Evolutionary conservation across 2,329 filamentous ascomycete genomes (phyloP).

Genomic region (Talaromyces marneffei): DNA sequence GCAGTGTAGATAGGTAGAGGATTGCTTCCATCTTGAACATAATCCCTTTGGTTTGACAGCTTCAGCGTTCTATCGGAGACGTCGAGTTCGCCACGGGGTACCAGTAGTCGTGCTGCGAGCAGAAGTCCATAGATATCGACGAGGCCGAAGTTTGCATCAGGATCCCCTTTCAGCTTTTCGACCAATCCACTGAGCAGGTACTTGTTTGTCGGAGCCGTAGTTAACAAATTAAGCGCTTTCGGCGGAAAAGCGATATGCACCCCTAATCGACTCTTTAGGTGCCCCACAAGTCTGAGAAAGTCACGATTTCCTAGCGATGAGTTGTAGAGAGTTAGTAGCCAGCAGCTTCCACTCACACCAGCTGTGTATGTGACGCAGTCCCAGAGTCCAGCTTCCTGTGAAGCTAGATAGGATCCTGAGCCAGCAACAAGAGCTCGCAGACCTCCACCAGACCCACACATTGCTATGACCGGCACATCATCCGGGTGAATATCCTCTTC

Average conservation of each 20-base stretch:
- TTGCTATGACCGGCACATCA: constrained; percentile 86
- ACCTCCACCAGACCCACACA: constrained; percentile 91
- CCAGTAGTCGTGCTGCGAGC: constrained; percentile 74
- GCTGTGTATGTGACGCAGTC: constrained; percentile 94
- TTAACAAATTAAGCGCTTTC: constrained; percentile 70
- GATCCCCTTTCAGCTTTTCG: constrained; percentile 82
- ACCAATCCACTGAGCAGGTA: constrained; percentile 81
- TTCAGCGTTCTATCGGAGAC: constrained; percentile 78
- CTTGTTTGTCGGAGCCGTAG: constrained; percentile 88
- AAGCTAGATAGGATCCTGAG: constrained; percentile 76
- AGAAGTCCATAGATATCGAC: constrained; percentile 91
- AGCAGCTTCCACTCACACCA: constrained; percentile 92
- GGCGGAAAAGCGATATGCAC: constrained; percentile 93
- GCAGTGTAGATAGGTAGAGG: constrained; percentile 94
- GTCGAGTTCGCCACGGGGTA: constrained; percentile 76
- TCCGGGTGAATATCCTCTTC: constrained; percentile 82
- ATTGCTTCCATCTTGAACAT: constrained; percentile 69
- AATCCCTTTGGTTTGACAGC: constrained; percentile 76
- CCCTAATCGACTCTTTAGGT: constrained; percentile 77
- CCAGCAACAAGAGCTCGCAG: constrained; percentile 85
- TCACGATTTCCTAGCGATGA: constrained; percentile 67
- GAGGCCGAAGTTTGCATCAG: constrained; percentile 74
- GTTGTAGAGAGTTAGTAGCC: constrained; percentile 84
- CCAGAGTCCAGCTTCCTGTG: constrained; percentile 80
- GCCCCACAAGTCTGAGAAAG: constrained; percentile 67